These are phyloP conservation scores for Trebouxia sp. DNA, from an alignment of 139 green algal species.

Conservation along the genomic window DNA sequence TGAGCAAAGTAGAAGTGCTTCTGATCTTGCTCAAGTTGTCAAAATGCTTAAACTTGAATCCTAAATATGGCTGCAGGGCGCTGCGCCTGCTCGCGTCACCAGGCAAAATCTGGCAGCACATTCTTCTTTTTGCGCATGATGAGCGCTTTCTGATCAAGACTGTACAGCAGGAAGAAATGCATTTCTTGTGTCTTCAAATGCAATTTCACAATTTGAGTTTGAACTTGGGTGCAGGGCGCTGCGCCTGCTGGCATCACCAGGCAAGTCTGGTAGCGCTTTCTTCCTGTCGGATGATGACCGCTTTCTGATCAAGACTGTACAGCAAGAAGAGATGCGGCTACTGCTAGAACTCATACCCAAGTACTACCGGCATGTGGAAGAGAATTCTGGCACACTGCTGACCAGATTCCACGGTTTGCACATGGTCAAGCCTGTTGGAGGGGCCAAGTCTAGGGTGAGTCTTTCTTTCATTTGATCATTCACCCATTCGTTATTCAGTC, in stretches of 20 bases:
- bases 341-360: constrained; percentile 67
- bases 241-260: constrained; percentile 22
- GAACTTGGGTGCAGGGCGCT: background rate
- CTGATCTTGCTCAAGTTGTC: too few relatives aligned
- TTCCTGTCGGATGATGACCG: constrained; percentile 79
- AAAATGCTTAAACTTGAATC: background rate
- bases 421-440: constrained; percentile 55
- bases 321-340: constrained; percentile 66
- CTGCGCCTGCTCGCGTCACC: constrained; percentile 1
- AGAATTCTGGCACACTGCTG: constrained; percentile 66
- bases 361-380: constrained; percentile 64
- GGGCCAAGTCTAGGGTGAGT: constrained; percentile 13
- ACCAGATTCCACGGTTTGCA: constrained; percentile 81
- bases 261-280: constrained; percentile 84
- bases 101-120: constrained; percentile 77
- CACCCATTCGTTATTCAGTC: too few relatives aligned
- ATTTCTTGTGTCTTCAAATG: too few relatives aligned
- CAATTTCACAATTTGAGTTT: background rate
- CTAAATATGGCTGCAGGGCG: background rate
- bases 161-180: constrained; percentile 69
- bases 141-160: constrained; percentile 79
- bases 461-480: too few relatives aligned
- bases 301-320: constrained; percentile 82
- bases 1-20: too few relatives aligned
- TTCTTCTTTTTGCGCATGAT: constrained; percentile 81